phyloP scores from a whole-genome alignment of 2,329 filamentous ascomycete species.

The Blumeria graminis region DNA sequence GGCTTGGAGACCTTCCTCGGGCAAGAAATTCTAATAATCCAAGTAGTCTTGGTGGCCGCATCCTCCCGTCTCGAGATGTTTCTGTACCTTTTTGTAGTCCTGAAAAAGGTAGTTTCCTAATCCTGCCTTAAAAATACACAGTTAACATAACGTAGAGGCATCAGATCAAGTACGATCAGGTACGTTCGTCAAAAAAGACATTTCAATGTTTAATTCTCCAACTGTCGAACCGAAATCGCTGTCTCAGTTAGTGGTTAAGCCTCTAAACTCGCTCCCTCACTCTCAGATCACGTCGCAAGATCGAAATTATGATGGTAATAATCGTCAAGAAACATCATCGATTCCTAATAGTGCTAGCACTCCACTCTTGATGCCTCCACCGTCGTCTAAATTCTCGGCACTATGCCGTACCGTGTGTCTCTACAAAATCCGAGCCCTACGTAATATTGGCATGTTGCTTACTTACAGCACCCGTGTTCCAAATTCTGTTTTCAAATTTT shows the following conservation, averaged over 20 bases:
- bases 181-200: slow-evolving; percentile 13
- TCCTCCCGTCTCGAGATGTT: slow-evolving; percentile 14
- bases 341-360: slow-evolving; percentile 8
- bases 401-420: slow-evolving; percentile 11
- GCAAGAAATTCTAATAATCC: slow-evolving; percentile 9
- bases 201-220: slow-evolving; percentile 5
- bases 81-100: slow-evolving; percentile 12
- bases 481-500: slow-evolving; percentile 24
- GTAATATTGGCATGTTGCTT: slow-evolving; percentile 9
- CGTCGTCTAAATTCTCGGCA: slow-evolving; percentile 13
- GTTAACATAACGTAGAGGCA: slow-evolving; percentile 7
- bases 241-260: slow-evolving; percentile 7
- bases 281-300: slow-evolving; percentile 1
- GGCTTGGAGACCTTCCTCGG: slow-evolving; percentile 12
- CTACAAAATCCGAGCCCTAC: slow-evolving; percentile 15
- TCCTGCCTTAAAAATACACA: neutral
- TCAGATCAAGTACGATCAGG: slow-evolving; percentile 10
- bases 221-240: slow-evolving; percentile 5
- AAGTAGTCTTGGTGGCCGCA: slow-evolving; percentile 9
- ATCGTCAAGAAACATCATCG: neutral
- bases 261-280: slow-evolving; percentile 3
- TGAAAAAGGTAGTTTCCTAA: slow-evolving; percentile 7
- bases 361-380: slow-evolving; percentile 20
- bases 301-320: neutral
- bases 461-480: slow-evolving; percentile 14